These are phyloP conservation scores for Rutstroemia sp. DNA, from an alignment of 2,329 filamentous ascomycete species.

Conservation along the genomic window DNA sequence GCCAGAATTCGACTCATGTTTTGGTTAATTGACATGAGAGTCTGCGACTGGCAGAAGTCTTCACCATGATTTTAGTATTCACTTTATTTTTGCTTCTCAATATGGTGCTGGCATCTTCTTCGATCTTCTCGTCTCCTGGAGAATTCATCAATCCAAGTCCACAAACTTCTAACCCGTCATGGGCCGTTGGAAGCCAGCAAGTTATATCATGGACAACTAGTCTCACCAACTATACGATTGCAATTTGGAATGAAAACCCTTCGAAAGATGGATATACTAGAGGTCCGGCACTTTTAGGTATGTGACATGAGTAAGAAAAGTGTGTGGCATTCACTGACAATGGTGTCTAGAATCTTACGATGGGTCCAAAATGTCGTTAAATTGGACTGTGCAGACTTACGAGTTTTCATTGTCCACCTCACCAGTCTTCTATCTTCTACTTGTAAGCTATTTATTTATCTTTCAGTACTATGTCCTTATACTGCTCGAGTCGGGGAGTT, in stretches of 20 bases:
- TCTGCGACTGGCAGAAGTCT: background rate
- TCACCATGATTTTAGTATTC: background rate
- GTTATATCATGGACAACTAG: conserved; percentile 6
- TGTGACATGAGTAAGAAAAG: background rate
- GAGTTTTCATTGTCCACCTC: background rate
- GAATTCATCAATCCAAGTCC: conserved; percentile 1
- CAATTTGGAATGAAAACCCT: conserved; percentile 3
- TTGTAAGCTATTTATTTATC: background rate
- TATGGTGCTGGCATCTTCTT: background rate
- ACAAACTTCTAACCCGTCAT: background rate
- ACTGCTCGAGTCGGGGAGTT: no score
- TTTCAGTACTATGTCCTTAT: background rate
- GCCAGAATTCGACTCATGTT: background rate
- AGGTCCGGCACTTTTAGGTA: conserved; percentile 7
- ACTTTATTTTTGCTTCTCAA: background rate
- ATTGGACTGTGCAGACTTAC: conserved; percentile 9
- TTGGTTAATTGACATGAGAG: background rate
- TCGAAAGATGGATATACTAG: background rate
- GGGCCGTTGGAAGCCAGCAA: conserved; percentile 2
- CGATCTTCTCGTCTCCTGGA: background rate
- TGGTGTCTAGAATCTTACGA: background rate
- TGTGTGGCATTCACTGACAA: background rate
- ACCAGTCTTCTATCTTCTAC: conserved; percentile 6
- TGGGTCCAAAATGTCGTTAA: background rate
- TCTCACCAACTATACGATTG: conserved; percentile 4